Percentiles rank a stretch among this genome's conserved stretches.
Conservation (phyloP, 2,329 filamentous ascomycete genomes). For the Thelonectria blattea region DNA sequence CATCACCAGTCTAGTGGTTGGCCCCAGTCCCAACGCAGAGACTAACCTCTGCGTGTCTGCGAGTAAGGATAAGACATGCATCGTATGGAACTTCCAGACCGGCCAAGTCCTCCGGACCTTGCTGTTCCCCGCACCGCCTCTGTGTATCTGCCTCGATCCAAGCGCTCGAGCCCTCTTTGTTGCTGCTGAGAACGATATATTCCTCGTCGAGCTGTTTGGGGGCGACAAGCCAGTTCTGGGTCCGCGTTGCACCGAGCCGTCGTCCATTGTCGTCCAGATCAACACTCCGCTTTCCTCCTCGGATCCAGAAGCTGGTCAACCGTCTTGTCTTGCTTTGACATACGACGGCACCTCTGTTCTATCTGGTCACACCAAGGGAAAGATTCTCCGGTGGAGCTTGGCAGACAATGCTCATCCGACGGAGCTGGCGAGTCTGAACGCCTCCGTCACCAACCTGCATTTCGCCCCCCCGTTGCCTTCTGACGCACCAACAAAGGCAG, state of each 20-base stretch:
- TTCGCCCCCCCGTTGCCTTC: slow-evolving; percentile 68
- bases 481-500: slow-evolving; percentile 52
- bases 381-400: slow-evolving; percentile 81
- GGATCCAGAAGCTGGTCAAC: slow-evolving; percentile 67
- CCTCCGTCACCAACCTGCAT: slow-evolving; percentile 81
- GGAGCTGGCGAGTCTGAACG: slow-evolving; percentile 74
- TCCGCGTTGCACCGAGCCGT: slow-evolving; percentile 56
- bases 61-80: slow-evolving; percentile 84
- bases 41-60: slow-evolving; percentile 85
- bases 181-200: slow-evolving; percentile 79
- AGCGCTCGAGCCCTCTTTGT: slow-evolving; percentile 83
- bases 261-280: slow-evolving; percentile 63
- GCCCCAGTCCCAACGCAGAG: slow-evolving; percentile 69
- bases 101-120: slow-evolving; percentile 81
- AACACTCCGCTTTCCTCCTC: slow-evolving; percentile 60
- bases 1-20: slow-evolving; percentile 68
- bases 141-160: slow-evolving; percentile 79
- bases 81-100: slow-evolving; percentile 90
- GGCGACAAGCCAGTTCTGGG: slow-evolving; percentile 62
- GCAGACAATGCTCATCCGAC: slow-evolving; percentile 71
- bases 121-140: slow-evolving; percentile 75
- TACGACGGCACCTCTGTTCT: slow-evolving; percentile 83
- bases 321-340: slow-evolving; percentile 72
- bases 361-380: slow-evolving; percentile 82
- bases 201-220: slow-evolving; percentile 75